A percentile compares a stretch with the other conserved stretches of the same genome.
Evolutionary conservation across 768 basidiomycete species (phyloP).

Genomic region (Rhizopogon sp.): DNA sequence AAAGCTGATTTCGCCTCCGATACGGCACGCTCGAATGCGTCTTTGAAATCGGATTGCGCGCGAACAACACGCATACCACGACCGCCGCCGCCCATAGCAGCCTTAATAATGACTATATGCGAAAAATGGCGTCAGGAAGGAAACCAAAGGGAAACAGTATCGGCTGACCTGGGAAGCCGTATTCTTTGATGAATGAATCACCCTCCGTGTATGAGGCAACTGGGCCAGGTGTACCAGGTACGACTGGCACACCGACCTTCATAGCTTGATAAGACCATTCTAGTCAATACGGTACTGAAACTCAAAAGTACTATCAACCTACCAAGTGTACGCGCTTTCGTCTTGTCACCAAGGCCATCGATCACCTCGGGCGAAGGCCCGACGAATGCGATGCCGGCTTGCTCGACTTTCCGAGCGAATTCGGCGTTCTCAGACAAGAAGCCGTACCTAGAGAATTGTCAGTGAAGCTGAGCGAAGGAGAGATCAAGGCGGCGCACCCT

Average conservation of each 20-base stretch:
- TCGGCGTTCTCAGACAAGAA: slow-evolving; percentile 96
- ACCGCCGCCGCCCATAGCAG: slow-evolving; percentile 98
- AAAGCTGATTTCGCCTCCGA: slow-evolving; percentile 95
- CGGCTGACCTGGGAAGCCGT: slow-evolving; percentile 82
- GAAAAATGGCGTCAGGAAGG: slow-evolving; percentile 2
- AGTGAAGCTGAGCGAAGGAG: slow-evolving; percentile 1
- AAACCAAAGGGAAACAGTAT: background rate
- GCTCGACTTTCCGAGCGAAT: slow-evolving; percentile 97
- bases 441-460: slow-evolving; percentile 63
- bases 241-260: slow-evolving; percentile 89
- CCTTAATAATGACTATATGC: slow-evolving; percentile 91
- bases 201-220: slow-evolving; percentile 78
- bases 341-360: slow-evolving; percentile 97
- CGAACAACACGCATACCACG: slow-evolving; percentile 99
- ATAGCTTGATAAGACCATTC: slow-evolving; percentile 50
- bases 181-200: slow-evolving; percentile 86
- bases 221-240: slow-evolving; percentile 96
- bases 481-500: slow-evolving; percentile 47
- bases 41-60: slow-evolving; percentile 87
- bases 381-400: slow-evolving; percentile 95
- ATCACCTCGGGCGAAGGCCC: slow-evolving; percentile 96
- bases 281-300: slow-evolving; percentile 2
- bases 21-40: slow-evolving; percentile 86
- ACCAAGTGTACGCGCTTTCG: slow-evolving; percentile 91
- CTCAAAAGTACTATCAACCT: slow-evolving; percentile 12